Conservation (phyloP, 2,329 filamentous ascomycete species). For the Diplodia sapinea region DNA sequence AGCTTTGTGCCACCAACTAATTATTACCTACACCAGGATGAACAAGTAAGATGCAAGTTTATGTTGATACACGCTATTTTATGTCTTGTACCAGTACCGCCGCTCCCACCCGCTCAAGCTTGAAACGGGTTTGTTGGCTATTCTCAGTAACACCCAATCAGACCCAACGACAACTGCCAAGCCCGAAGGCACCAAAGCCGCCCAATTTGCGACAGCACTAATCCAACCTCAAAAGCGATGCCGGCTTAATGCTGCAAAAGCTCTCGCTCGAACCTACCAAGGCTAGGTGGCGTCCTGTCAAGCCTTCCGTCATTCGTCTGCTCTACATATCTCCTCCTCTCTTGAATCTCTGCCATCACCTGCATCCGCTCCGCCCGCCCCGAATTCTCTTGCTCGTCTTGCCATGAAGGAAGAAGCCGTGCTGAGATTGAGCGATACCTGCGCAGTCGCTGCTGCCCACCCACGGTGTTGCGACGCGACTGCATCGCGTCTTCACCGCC, state of each 20-base stretch:
- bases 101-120: background rate
- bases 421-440: constrained; percentile 23
- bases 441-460: constrained; percentile 22
- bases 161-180: background rate
- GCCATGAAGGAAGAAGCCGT: constrained; percentile 34
- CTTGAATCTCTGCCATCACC: constrained; percentile 39
- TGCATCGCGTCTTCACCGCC: constrained; percentile 7
- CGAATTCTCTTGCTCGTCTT: constrained; percentile 45
- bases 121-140: background rate
- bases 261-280: constrained; percentile 43
- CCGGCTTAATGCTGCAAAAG: constrained; percentile 29
- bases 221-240: background rate
- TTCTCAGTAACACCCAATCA: background rate
- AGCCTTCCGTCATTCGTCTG: constrained; percentile 36
- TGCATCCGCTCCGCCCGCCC: constrained; percentile 38
- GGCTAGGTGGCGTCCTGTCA: constrained; percentile 47
- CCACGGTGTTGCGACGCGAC: constrained; percentile 29
- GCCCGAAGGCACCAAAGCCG: constrained; percentile 6
- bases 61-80: constrained; percentile 12
- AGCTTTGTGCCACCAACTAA: background rate
- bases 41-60: background rate
- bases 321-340: constrained; percentile 32
- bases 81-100: background rate
- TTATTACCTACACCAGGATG: background rate
- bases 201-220: constrained; percentile 13